Evolutionary conservation across 306 rosid species (phyloP), one percentile per base, ranked within the genome.

Genomic region (Arachis hypogaea): DNA sequence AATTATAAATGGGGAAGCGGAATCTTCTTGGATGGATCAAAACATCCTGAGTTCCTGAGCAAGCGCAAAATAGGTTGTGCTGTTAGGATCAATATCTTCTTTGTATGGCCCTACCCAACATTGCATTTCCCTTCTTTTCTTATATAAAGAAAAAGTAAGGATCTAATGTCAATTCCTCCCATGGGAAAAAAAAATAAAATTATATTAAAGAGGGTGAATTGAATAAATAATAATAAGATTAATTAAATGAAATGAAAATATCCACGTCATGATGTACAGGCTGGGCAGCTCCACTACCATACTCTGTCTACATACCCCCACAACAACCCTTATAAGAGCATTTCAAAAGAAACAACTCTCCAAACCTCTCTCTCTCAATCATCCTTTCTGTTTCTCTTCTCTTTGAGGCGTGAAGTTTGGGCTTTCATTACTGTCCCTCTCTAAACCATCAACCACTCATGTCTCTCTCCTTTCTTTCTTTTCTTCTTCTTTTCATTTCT

Each of bases 341-440:
- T 82, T 80, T 75, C 66, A 86, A 86, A 75, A 81, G 71, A 76
- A 71, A 7, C 63, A 65, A 44, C 73, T 47, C 83, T 54, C 77
- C 69, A 61, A 81, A 76, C 11, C 79, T 7, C 84, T 54, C 80
- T 77, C 82, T 81, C 71, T 66, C 80, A 81, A 87, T 89, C 84
- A 84, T 89, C 89, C 79, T 74, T 73, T 79, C 78, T 82, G 38
- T 71, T 59, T 82, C 78, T 80, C 57, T 59, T 82, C 83, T 68
- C 62, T 78, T 70, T 76, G 57, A 73, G 84, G 98, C 97, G 96
- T 91, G 98, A 92, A 80, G 83, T 87, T 87, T 87, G 63, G 80
- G 92, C 86, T 87, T 83, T 93, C 85, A 93, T 93, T 84, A 80
- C 88, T 79, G 77, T 82, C 82, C 80, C 86, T 76, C 85, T 70